Base-by-base conservation (phyloP, 225 moss, liverwort and hornwort species). In the Thuidium tamariscinum region DNA sequence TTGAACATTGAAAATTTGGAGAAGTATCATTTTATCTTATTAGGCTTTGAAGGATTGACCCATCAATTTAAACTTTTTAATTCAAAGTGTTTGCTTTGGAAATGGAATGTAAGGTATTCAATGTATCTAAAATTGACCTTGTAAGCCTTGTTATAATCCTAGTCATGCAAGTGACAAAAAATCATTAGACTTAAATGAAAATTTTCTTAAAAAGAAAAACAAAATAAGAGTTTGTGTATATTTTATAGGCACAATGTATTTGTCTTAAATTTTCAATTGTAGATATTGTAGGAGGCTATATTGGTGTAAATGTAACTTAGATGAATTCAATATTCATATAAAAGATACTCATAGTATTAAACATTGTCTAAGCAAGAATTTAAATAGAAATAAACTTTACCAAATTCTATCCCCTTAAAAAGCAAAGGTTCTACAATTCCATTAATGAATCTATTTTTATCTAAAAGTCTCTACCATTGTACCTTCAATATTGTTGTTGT, bases 131-230 rank as follows among this genome's bases (percentile, higher is more conserved):
- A 67, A 23, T 8, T 68, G 1, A 7, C 37, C 1, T 13, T 23
- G 0, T 68, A 4, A 39, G 23, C 13, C 13, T 39, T 68, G 0
- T 36, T 0, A 1, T 0, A 36, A 0, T 67, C 13, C 7, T 21
- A 65, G 21, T 36, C 65, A 36, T 67, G 7, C 13, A 22, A 37
- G 13, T 13, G 34, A 67, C 4, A 22, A 67, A 37, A 37, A 37
- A 37, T 37, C 37, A 37, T 37, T 37, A 3, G 2, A 44, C n/a
- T 44, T 44, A 44, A 44, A 44, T 44, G 44, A 44, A 6, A 44
- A 44, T 44, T 44, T 44, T 44, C 9, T 44, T n/a, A n/a, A 44
- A 44, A 44, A 44, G 9, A 6, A 44, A 44, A 44, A 9, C 44
- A 44, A 5, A n/a, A 36, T 1, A n/a, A 65, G 5, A 19, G 0